Base-by-base conservation (phyloP, 2,329 filamentous ascomycete species). In the Ophiostoma pallidulum region DNA sequence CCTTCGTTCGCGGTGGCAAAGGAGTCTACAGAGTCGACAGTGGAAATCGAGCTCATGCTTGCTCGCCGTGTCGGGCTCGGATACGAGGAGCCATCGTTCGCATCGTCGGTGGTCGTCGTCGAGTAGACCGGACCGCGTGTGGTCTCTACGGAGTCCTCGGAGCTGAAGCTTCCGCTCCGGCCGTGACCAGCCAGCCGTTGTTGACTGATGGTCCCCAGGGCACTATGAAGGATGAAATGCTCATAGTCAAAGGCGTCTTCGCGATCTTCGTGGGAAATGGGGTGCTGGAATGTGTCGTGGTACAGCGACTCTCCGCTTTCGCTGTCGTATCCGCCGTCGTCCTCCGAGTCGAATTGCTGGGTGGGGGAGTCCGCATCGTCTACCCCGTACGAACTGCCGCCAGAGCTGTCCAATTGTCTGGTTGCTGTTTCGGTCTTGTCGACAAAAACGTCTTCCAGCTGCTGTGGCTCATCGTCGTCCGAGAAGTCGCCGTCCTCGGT, bases 181-280 rank as follows among this genome's bases (percentile, higher is more conserved):
- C 58, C 63, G 48, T 70, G 64, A 28, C 24, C 33, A 5, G 60
- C 61, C 49, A 74, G 64, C n/a, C 69, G 66, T 51, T 70, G 68
- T 49, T 73, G 69, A 55, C 75, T 80, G 59, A 88, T 82, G 3
- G 76, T 88, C 6, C 88, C 89, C 75, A 96, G 82, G 10, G 89
- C 88, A 56, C 87, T 94, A 63, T 96, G 89, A 13, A 96, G 73
- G 63, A 95, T 95, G 66, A 96, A 96, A 61, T 94, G 83, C 63
- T 95, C 86, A 53, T 97, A 97, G 62, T 97, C 91, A 59, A 97
- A 97, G 1, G 90, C 90, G 63, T 97, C 91, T 55, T 90, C 82
- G 18, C 91, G 84, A 62, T 96, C 89, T 66, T 97, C 91, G 59
- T 97, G 91, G 0, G 88, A 87, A 6, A 84, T 67, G 8, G 75